Percentiles rank a stretch among this genome's conserved stretches.
phyloP scores from a whole-genome alignment of 306 rosid species.

The Vicia faba region DNA sequence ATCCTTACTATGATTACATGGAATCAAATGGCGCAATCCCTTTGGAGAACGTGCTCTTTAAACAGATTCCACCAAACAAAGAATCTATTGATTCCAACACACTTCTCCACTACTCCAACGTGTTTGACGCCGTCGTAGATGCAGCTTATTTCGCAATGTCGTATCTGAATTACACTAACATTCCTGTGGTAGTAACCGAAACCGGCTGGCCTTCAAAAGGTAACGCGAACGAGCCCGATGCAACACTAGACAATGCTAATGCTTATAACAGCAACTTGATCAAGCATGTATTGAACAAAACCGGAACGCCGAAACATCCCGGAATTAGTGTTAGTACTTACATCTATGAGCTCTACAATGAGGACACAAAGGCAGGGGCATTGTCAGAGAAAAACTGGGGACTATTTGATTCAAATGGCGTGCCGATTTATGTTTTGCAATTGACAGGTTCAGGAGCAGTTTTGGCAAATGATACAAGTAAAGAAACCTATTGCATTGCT shows the following conservation, averaged over 20 bases:
- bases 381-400: constrained; percentile 88
- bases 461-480: constrained; percentile 71
- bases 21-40: constrained; percentile 78
- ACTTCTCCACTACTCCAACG: constrained; percentile 76
- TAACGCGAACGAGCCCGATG: constrained; percentile 66
- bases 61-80: constrained; percentile 65
- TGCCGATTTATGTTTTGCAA: constrained; percentile 64
- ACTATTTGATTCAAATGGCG: constrained; percentile 62
- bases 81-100: constrained; percentile 86
- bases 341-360: constrained; percentile 82
- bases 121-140: constrained; percentile 79
- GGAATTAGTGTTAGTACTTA: constrained; percentile 71
- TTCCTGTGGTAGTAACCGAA: constrained; percentile 74
- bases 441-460: constrained; percentile 69
- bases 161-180: constrained; percentile 65
- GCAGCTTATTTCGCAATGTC: constrained; percentile 80
- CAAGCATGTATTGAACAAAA: constrained; percentile 67
- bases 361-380: constrained; percentile 60
- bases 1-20: constrained; percentile 87
- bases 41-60: constrained; percentile 72
- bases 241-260: constrained; percentile 73
- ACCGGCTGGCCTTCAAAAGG: constrained; percentile 90
- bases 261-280: constrained; percentile 83
- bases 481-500: constrained; percentile 68
- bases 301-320: constrained; percentile 79